Evolutionary conservation across 140 eudicot genomes (phyloP), one percentile per base, ranked within the genome.

Genomic region (Oenanthe javanica): DNA sequence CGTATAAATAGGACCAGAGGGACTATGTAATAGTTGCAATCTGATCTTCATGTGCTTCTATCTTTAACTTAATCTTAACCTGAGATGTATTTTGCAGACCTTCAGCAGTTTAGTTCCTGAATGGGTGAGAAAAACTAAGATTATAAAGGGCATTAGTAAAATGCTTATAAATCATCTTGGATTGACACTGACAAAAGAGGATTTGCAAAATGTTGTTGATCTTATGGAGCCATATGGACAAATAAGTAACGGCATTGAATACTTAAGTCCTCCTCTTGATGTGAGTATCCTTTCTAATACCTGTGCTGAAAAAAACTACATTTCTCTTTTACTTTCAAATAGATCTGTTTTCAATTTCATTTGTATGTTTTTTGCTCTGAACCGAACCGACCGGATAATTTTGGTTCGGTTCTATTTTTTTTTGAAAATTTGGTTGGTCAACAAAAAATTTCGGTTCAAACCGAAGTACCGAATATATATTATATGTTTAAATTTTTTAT

Each of bases 201-300:
- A 94, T 86, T 81, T 94, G 82, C 88, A 89, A 64, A 83, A 87
- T 79, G 97, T 90, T 84, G 97, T 94, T 77, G 96, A 94, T 81
- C 85, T 85, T 43, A 94, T 94, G 98, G 98, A 94, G 75, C 98
- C 98, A 27, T 94, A 92, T 70, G 98, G 98, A 81, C 90, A 89
- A 86, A 90, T 90, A 80, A 90, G 82, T 81, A 89, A 86, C 75
- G 97, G 96, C 45, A 90, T 92, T 42, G 98, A 94, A 81, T 77
- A 84, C 57, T 67, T 86, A 25, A 90, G 78, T 71, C 95, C 97
- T 72, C 92, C 93, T 80, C 86, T 86, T 82, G 91, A 90, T 82
- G 98, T 94, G 88, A 89, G 98, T 67, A 84, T 83, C 78, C 84
- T 80, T 69, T 27, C 12, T 11, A 57, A 19, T 57, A 4, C 66